These are phyloP conservation scores for Craspedostauros australis DNA, from an alignment of 108 stramenopile genomes.

Conservation along the genomic window DNA sequence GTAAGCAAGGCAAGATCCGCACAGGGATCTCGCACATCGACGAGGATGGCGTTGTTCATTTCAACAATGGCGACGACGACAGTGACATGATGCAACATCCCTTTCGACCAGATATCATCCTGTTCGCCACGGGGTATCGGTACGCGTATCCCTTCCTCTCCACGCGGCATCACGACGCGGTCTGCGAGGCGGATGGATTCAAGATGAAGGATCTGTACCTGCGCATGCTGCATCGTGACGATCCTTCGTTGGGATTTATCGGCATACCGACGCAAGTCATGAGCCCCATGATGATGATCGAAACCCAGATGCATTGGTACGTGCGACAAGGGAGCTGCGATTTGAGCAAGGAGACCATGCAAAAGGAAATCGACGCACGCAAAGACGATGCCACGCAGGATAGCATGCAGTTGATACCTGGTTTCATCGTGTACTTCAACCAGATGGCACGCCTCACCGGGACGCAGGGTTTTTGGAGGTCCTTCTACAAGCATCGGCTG, in stretches of 20 bases:
- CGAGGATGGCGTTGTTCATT: neutral
- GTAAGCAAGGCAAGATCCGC: neutral
- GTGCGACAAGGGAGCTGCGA: too few relatives aligned
- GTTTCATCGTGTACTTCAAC: too few relatives aligned
- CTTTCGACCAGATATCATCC: neutral
- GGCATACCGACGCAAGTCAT: neutral
- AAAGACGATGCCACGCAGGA: too few relatives aligned
- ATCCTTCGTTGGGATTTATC: slow-evolving; percentile 1
- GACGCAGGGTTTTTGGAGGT: too few relatives aligned
- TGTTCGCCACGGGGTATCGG: slow-evolving; percentile 6
- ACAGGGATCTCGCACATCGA: neutral
- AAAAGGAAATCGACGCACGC: too few relatives aligned
- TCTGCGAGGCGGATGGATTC: neutral
- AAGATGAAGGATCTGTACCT: slow-evolving; percentile 1
- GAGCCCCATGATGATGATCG: neutral
- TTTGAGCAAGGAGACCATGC: too few relatives aligned
- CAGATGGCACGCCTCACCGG: too few relatives aligned
- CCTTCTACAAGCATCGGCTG: too few relatives aligned
- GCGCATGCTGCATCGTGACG: neutral
- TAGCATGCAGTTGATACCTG: too few relatives aligned
- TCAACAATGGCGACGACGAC: neutral
- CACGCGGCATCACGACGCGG: neutral
- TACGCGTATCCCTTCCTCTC: slow-evolving; percentile 1
- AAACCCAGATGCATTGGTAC: neutral
- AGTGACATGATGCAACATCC: neutral